Base-by-base conservation (phyloP, 1,284 basidiomycete species). In the Cerrena zonata region DNA sequence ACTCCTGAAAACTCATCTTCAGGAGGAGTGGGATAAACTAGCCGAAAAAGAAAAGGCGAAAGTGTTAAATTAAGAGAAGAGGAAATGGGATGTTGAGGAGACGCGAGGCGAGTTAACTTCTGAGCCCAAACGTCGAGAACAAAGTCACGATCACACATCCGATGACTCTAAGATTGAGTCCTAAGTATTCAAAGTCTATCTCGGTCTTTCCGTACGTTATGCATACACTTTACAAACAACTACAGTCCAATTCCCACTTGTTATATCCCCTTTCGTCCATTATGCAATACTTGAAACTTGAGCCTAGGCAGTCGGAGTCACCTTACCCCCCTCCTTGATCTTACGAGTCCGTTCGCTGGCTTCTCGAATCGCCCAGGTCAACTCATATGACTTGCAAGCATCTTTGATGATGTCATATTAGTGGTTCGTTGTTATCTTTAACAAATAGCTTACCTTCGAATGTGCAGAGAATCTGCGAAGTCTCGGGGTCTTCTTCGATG, bases 331-430 rank as follows among this genome's bases (percentile, higher is more conserved):
- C 39, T 40, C 19, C 39, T n/a, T 36, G 11, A 40, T 10, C 10
- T 40, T 40, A 18, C 39, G 39, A 40, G 65, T 65, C 51, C 58
- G 62, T 66, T 92, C 89, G 58, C 82, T 82, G 24, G 89, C 86
- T 55, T 79, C 74, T 45, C 89, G 84, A 63, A 93, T 92, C 22
- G 90, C 88, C 89, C 89, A 91, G 37, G 89, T 89, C 51, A 93
- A 75, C 63, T 93, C 84, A 60, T 94, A 95, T 10, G 91, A 86
- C 71, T 82, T 86, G 62, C 84, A 86, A 22, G 91, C 90, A 70
- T 95, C 92, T 85, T 66, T 53, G 53, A 67, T 54, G 53, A n/a
- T n/a, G n/a, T n/a, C n/a, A n/a, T n/a, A n/a, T 36, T n/a, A 11
- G 34, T 11, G 34, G 34, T 36, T 36, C 34, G n/a, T 11, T n/a